Evolutionary conservation across 768 basidiomycete species (phyloP), one percentile per base, ranked within the genome.

Genomic region (Mycena belliarum): DNA sequence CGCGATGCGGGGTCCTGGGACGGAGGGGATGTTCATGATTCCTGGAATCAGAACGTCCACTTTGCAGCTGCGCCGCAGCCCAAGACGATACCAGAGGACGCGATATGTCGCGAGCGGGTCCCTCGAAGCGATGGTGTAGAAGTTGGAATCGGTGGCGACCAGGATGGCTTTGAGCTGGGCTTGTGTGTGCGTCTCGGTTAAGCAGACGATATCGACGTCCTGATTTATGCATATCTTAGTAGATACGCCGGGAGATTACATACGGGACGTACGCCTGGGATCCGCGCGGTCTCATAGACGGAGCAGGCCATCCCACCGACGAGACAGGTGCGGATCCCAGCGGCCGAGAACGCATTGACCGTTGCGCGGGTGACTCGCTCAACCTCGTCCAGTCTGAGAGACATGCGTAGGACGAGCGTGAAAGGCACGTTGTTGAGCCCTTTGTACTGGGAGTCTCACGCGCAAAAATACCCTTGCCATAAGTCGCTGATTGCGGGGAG

Each of bases 131-230:
- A 76, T 65, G 54, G 76, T 70, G 61, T 69, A 75, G 62, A 79
- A 82, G 1, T 66, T 65, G 28, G 62, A 8, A 63, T 78, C 65
- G 9, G 35, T 51, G 1, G 49, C 47, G 18, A 68, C 68, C 28
- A 83, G 64, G 38, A 73, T 65, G 9, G 48, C 56, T 57, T 83
- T 82, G 57, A 83, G 70, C 7, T 65, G 61, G 63, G 79, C 79
- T 37, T 69, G 69, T 4, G 68, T 64, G 49, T 73, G 63, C 9
- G 33, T 28, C 0, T 65, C 57, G 6, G 76, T 74, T 38, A 80
- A 63, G 14, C 81, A 75, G 24, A 81, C 70, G 3, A 82, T 67
- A 55, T 82, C 81, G 11, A 81, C 68, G 59, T 82, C 82, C 80
- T 82, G 55, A 44, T 56, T 26, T 2, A 12, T 20, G 18, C 38